Percentiles rank a stretch among this genome's conserved stretches.
Evolutionary conservation across 805 yeast species (phyloP).

Genomic region (Myxozyma nipponensis): DNA sequence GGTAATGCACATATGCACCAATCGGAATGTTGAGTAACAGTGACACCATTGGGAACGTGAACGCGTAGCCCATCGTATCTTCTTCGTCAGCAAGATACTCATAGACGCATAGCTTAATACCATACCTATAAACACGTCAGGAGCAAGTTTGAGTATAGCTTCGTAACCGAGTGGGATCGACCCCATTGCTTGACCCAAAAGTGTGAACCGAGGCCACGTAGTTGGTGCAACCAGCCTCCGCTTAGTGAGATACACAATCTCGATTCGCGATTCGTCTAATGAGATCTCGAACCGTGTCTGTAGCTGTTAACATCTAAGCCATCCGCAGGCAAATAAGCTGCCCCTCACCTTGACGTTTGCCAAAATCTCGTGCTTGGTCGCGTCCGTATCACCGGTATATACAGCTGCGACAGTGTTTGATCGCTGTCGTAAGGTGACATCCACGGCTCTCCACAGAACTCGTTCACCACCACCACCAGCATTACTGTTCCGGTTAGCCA

Average conservation of each 20-base stretch:
- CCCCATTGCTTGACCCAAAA: constrained; percentile 85
- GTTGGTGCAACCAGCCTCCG: constrained; percentile 62
- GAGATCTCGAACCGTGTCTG: constrained; percentile 51
- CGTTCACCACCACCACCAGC: constrained; percentile 99
- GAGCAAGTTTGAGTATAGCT: constrained; percentile 62
- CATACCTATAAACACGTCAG: constrained; percentile 80
- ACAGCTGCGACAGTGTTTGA: constrained; percentile 56
- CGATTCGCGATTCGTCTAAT: constrained; percentile 49
- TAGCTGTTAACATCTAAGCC: not conserved
- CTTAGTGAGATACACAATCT: constrained; percentile 55
- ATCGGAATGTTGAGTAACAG: constrained; percentile 65
- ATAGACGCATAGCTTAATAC: not conserved
- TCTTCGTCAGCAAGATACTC: no score
- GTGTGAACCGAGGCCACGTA: constrained; percentile 75
- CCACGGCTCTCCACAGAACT: constrained; percentile 91
- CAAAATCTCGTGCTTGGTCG: constrained; percentile 31
- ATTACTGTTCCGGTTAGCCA: constrained; percentile 48
- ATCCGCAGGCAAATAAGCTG: no score
- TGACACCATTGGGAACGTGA: constrained; percentile 65
- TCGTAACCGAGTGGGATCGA: constrained; percentile 64
- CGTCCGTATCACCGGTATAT: constrained; percentile 62
- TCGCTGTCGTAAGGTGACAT: constrained; percentile 54
- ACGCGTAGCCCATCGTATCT: constrained; percentile 89
- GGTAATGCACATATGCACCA: constrained; percentile 89
- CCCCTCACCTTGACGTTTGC: constrained; percentile 40